Base-by-base conservation (phyloP, 495 filamentous ascomycete species). In the Bacidia gigantensis region DNA sequence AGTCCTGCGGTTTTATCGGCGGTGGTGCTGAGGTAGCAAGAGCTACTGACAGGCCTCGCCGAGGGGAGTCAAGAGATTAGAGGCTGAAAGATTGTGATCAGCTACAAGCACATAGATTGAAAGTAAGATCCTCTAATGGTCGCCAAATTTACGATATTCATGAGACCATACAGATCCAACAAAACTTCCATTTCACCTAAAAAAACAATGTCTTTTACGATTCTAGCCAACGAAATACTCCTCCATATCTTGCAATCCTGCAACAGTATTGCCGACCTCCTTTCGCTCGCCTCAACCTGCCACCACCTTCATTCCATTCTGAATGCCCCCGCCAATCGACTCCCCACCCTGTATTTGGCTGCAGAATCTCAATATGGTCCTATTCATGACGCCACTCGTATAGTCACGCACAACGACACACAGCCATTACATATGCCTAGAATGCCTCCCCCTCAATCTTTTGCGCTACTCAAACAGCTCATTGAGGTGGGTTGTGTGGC, bases 321-420 rank as follows among this genome's bases (percentile, higher is more conserved):
- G 56, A 2, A 50, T 5, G 26, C 47, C 5, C 55, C 70, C 35
- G 64, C 70, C 41, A 72, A 74, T 50, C 74, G 74, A 49, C 63
- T 82, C 26, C 60, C 66, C 26, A 75, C 80, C 45, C 69, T 85
- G 42, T 65, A 67, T 49, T 51, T 61, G 21, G 74, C 68, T 26
- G 72, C 73, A 38, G 73, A 80, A 56, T 58, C 65, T 29, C 75
- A 86, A 57, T 84, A 78, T 58, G 72, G 76, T 0, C 84, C 84
- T 0, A 58, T 81, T 3, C 56, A 76, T 35, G 76, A 78, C 54
- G 72, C 82, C 50, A 69, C 78, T 52, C 78, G 80, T 47, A 67
- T 84, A 11, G 67, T 81, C 22, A 77, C 76, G 26, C 68, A 79
- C 53, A 79, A 81, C 49, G 64, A 65, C 23, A 73, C 68, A 55